phyloP scores from a whole-genome alignment of 345 rosid genomes.

The Gynandropsis gynandra region DNA sequence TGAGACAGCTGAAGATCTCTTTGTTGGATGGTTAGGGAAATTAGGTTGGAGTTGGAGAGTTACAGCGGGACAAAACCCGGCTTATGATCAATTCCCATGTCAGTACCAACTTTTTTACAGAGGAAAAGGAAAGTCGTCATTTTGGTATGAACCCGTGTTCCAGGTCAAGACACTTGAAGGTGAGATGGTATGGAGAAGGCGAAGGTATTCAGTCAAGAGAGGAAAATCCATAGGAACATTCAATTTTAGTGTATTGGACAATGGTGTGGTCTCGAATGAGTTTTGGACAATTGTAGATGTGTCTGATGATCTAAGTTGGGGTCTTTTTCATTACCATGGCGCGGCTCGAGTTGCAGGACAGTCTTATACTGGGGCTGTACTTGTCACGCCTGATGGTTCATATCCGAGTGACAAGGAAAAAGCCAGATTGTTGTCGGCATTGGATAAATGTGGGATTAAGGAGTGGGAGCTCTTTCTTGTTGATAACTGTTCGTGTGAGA shows the following conservation, averaged over 20 bases:
- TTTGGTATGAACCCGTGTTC: slow-evolving; percentile 94
- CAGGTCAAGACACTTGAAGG: slow-evolving; percentile 77
- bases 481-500: slow-evolving; percentile 63
- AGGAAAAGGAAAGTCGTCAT: slow-evolving; percentile 82
- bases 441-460: slow-evolving; percentile 74
- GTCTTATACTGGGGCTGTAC: slow-evolving; percentile 88
- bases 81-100: slow-evolving; percentile 93
- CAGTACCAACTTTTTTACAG: slow-evolving; percentile 87
- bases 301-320: slow-evolving; percentile 82
- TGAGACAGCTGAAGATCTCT: slow-evolving; percentile 74
- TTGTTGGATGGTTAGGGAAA: slow-evolving; percentile 81
- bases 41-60: slow-evolving; percentile 96
- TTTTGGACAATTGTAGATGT: slow-evolving; percentile 86
- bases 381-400: slow-evolving; percentile 71
- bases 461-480: slow-evolving; percentile 86
- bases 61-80: slow-evolving; percentile 89
- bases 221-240: slow-evolving; percentile 65
- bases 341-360: slow-evolving; percentile 95
- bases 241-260: slow-evolving; percentile 76
- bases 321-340: slow-evolving; percentile 75
- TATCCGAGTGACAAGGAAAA: slow-evolving; percentile 48
- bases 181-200: slow-evolving; percentile 72
- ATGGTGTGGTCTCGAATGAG: slow-evolving; percentile 89
- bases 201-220: slow-evolving; percentile 76
- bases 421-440: slow-evolving; percentile 37